Evolutionary conservation across 495 filamentous ascomycete genomes (phyloP).

Genomic region (Xylaria venustula): DNA sequence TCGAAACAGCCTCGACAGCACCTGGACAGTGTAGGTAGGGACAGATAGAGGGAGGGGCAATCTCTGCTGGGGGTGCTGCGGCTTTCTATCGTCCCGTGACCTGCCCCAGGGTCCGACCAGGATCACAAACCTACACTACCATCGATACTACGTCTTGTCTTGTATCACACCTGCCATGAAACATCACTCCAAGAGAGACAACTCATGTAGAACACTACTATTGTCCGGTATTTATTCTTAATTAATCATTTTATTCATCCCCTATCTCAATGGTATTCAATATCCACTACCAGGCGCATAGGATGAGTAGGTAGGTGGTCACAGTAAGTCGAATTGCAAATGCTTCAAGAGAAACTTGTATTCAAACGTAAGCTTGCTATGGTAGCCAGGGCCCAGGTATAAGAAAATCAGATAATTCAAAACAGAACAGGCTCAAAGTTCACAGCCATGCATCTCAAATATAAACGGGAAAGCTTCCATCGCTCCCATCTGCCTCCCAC

Average conservation of each 20-base stretch:
- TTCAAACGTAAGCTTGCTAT: not conserved
- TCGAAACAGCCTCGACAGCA: too few relatives aligned
- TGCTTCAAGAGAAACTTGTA: not conserved
- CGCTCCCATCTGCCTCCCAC: conserved; percentile 22
- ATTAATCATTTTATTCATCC: too few relatives aligned
- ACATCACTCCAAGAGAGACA: not conserved
- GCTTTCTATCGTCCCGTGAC: conserved; percentile 1
- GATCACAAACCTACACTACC: not conserved
- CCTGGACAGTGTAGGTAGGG: too few relatives aligned
- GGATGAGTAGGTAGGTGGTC: not conserved
- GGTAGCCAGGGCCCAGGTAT: not conserved
- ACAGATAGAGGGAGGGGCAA: too few relatives aligned
- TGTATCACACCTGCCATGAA: not conserved
- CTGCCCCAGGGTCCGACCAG: not conserved
- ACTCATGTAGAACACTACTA: too few relatives aligned
- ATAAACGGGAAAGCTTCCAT: conserved; percentile 32
- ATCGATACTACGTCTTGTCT: not conserved
- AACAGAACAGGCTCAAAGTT: not conserved
- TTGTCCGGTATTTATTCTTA: too few relatives aligned
- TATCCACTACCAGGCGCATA: too few relatives aligned
- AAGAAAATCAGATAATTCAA: not conserved
- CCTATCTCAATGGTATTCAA: too few relatives aligned
- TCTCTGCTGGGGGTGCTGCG: not conserved
- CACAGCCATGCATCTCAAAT: conserved; percentile 13
- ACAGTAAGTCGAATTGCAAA: not conserved